These are phyloP conservation scores for Gloeopeniophorella convolvens DNA, from an alignment of 768 basidiomycete genomes.

Conservation along the genomic window DNA sequence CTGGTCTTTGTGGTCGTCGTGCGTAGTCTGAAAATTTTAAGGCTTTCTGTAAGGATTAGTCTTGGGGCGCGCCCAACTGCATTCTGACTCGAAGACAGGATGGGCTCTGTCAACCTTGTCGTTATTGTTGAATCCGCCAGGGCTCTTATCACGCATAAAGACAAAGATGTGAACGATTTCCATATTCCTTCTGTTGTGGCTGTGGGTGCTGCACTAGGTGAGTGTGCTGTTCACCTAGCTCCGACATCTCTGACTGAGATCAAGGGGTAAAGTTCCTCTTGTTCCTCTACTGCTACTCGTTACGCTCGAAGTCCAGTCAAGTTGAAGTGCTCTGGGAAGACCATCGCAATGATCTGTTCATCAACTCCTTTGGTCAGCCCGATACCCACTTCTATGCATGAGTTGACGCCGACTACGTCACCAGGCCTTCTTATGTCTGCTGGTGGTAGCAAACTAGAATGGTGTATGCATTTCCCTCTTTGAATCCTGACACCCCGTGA, in stretches of 20 bases:
- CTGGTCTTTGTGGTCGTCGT: conserved; percentile 10
- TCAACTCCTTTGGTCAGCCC: conserved; percentile 64
- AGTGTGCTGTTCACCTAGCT: conserved; percentile 18
- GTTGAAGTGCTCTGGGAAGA: conserved; percentile 96
- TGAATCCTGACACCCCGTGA: not conserved
- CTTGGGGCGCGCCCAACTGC: not conserved
- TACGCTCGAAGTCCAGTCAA: conserved; percentile 80
- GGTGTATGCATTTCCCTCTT: conserved; percentile 53
- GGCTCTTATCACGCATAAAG: conserved; percentile 53
- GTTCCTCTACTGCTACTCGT: conserved; percentile 80
- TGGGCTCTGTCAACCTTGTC: conserved; percentile 88
- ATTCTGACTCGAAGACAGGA: conserved; percentile 40
- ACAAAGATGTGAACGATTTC: conserved; percentile 52
- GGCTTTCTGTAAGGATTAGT: conserved; percentile 40
- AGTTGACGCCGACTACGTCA: conserved; percentile 2
- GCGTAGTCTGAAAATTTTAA: conserved; percentile 22
- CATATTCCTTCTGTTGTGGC: conserved; percentile 80
- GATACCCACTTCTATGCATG: not conserved
- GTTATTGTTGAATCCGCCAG: conserved; percentile 84
- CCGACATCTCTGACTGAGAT: conserved; percentile 1
- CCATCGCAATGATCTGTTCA: conserved; percentile 87
- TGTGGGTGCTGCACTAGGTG: conserved; percentile 78
- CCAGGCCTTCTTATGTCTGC: conserved; percentile 77
- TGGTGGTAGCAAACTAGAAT: conserved; percentile 69
- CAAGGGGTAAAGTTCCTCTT: conserved; percentile 77